Evolutionary conservation across 345 rosid genomes (phyloP), one percentile per base, ranked within the genome.

Genomic region (Arabidopsis arenosa): DNA sequence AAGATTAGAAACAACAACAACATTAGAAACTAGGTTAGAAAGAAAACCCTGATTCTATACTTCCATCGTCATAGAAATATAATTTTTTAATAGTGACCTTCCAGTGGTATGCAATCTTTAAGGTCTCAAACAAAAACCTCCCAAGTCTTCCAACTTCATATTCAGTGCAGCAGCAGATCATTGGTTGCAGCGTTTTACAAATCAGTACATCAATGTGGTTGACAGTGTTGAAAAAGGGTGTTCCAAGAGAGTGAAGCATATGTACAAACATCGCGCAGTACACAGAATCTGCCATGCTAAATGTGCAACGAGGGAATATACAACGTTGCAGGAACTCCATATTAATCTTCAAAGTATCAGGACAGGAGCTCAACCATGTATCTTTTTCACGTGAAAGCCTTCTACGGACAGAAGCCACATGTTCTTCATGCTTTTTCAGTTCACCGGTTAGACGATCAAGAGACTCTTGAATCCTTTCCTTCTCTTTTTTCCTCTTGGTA

Each of bases 91-190:
- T 28, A n/a, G 44, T 68, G 64, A 95, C 99, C 97, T 95, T 95
- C 99, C 95, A 96, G 78, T 91, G 78, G 74, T 93, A 96, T 44
- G 99, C 98, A 73, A 92, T 93, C 90, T 93, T 96, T 59, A 96
- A 61, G 4, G 99, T 96, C 86, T 96, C 98, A 68, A 82, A 88
- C 80, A 96, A 70, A 85, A 96, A 96, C 78, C 87, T 88, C 78
- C 99, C 97, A 74, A 96, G 94, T 79, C 98, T 86, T 56, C 99
- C 99, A 9, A 83, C 99, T 84, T 96, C 99, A 80, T 88, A 93
- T 80, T 96, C 99, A 47, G 99, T 96, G 84, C 99, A 91, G 88
- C 98, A 96, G 86, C 99, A 96, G 80, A 96, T 96, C 99, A 96
- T 96, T 35, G 99, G 99, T 86, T 96, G 99, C 36, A 96, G 80